These are phyloP conservation scores for Dipteronia dyeriana DNA, from an alignment of 345 rosid species.

Conservation along the genomic window DNA sequence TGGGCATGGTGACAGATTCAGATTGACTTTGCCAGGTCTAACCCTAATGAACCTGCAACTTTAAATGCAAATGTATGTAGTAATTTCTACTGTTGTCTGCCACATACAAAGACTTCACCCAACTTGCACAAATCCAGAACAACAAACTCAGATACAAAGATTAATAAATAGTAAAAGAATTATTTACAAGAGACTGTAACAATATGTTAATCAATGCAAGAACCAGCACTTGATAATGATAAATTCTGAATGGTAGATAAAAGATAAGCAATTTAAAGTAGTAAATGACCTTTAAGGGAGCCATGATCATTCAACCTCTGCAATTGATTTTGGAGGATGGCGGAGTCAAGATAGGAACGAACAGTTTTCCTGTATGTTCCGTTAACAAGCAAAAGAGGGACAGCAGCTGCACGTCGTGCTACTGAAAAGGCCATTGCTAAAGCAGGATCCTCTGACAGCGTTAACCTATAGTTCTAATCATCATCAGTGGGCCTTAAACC, in stretches of 20 bases:
- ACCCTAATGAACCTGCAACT: neutral
- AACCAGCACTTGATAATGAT: neutral
- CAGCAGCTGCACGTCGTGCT: slow-evolving; percentile 95
- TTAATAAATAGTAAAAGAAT: neutral
- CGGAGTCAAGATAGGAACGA: slow-evolving; percentile 92
- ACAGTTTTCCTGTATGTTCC: slow-evolving; percentile 94
- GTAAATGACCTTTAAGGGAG: slow-evolving; percentile 78
- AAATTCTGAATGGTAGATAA: neutral
- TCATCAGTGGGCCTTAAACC: slow-evolving; percentile 18
- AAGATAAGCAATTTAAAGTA: slow-evolving; percentile 10
- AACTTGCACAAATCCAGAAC: neutral
- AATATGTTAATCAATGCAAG: neutral
- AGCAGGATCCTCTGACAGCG: slow-evolving; percentile 97
- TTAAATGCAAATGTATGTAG: neutral
- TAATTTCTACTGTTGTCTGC: too few relatives aligned
- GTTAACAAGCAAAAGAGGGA: slow-evolving; percentile 90
- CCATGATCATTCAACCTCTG: slow-evolving; percentile 75
- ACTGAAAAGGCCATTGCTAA: slow-evolving; percentile 99
- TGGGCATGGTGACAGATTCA: neutral
- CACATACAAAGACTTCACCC: neutral
- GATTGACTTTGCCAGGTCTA: neutral
- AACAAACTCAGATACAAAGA: neutral
- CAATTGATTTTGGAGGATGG: slow-evolving; percentile 87
- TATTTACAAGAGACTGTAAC: neutral
- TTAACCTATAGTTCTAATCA: slow-evolving; percentile 54